Evolutionary conservation across 495 filamentous ascomycete genomes (phyloP).

Genomic region (Tuber magnatum): DNA sequence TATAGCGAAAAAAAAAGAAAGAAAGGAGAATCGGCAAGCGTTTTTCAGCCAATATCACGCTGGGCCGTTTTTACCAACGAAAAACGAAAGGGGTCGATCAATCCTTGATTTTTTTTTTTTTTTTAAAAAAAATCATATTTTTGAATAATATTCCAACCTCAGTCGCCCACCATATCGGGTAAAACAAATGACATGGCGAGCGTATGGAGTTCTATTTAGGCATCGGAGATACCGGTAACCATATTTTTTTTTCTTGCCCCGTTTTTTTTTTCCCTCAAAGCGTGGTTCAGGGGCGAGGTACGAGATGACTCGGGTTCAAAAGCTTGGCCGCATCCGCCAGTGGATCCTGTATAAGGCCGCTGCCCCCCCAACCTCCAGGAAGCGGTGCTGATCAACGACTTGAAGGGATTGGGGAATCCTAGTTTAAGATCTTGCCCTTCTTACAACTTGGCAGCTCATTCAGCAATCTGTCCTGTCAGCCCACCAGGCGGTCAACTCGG

Average conservation of each 20-base stretch:
- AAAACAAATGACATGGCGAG: background rate
- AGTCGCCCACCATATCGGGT: background rate
- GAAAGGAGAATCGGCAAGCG: background rate
- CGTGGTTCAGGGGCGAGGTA: background rate
- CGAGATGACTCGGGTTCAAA: slow-evolving; percentile 2
- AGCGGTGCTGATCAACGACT: background rate
- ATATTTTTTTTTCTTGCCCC: background rate
- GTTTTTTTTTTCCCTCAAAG: background rate
- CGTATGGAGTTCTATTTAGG: background rate
- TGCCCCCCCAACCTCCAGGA: background rate
- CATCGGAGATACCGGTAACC: background rate
- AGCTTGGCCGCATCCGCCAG: background rate
- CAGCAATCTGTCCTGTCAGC: background rate
- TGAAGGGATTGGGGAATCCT: background rate
- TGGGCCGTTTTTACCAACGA: background rate
- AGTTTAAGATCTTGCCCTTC: background rate
- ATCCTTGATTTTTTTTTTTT: background rate
- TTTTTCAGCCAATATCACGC: background rate
- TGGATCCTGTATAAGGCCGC: background rate
- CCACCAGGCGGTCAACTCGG: background rate
- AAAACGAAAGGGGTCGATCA: background rate
- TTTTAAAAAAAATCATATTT: background rate
- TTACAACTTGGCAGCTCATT: background rate
- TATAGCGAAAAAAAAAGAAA: background rate
- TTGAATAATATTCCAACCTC: background rate